phyloP scores from a whole-genome alignment of 202 grass and related monocot species.

The Zoysia matrella region DNA sequence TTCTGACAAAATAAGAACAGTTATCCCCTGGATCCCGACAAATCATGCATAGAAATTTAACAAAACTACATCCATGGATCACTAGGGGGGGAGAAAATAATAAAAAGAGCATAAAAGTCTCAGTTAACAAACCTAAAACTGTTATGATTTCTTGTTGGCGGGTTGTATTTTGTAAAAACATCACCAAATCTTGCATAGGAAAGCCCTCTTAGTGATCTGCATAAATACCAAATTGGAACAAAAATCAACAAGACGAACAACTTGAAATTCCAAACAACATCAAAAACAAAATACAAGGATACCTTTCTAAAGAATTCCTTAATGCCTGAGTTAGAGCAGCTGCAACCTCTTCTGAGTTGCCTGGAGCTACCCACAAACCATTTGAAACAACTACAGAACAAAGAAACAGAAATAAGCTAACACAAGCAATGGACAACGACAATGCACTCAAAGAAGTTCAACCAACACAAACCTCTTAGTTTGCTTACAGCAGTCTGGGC shows the following conservation, averaged over 20 bases:
- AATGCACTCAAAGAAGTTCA: constrained; percentile 29
- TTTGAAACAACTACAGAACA: constrained; percentile 73
- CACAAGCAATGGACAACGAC: constrained; percentile 28
- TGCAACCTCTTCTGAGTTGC: constrained; percentile 93
- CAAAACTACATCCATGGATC: too few species aligned
- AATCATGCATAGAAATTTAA: too few species aligned
- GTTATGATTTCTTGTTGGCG: constrained; percentile 72
- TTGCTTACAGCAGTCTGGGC: constrained; percentile 76
- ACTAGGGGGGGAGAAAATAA: too few species aligned
- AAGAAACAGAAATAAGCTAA: constrained; percentile 23
- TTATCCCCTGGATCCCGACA: too few species aligned
- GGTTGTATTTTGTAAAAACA: constrained; percentile 88
- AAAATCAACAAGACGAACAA: constrained; percentile 29
- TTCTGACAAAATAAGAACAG: constrained; percentile 1
- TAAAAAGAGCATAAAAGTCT: not conserved
- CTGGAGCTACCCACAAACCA: constrained; percentile 93
- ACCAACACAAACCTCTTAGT: constrained; percentile 82
- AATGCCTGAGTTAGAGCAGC: constrained; percentile 87
- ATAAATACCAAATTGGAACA: constrained; percentile 25
- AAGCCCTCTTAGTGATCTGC: constrained; percentile 77
- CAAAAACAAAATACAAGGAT: constrained; percentile 27
- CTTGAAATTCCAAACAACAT: constrained; percentile 11
- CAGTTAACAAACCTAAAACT: constrained; percentile 77
- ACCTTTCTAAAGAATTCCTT: constrained; percentile 97
- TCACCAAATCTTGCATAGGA: constrained; percentile 97